These are phyloP conservation scores for Macaranga tanarius DNA, from an alignment of 441 rosid species.

Conservation along the genomic window DNA sequence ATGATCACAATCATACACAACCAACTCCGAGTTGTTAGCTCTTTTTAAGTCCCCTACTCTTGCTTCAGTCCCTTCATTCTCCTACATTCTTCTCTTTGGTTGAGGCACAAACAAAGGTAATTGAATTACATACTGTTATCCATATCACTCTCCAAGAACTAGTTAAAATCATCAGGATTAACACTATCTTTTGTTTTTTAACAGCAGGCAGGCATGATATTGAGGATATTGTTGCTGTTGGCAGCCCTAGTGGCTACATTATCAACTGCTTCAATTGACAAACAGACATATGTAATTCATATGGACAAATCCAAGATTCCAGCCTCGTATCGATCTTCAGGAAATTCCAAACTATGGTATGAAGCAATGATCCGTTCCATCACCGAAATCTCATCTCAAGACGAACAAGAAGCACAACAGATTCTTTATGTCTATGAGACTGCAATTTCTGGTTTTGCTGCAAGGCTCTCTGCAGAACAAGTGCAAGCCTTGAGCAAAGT, in stretches of 20 bases:
- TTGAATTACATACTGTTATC: neutral
- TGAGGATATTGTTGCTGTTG: conserved; percentile 23
- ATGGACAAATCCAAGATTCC: conserved; percentile 48
- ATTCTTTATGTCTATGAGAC: conserved; percentile 53
- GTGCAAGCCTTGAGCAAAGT: conserved; percentile 45
- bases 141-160: neutral
- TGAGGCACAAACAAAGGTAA: conserved; percentile 1
- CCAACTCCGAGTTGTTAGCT: neutral
- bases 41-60: conserved; percentile 3
- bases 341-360: conserved; percentile 33
- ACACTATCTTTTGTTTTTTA: neutral
- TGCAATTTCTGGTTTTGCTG: conserved; percentile 62
- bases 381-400: conserved; percentile 28
- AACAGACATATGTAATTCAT: conserved; percentile 67
- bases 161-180: neutral
- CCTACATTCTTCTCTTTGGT: neutral
- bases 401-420: conserved; percentile 24
- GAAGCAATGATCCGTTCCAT: conserved; percentile 42
- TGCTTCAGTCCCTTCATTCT: neutral
- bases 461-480: conserved; percentile 54
- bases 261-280: conserved; percentile 35
- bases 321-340: conserved; percentile 22
- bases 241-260: conserved; percentile 33
- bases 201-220: conserved; percentile 28
- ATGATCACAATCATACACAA: neutral